These are phyloP conservation scores for Candida sp. DNA, from an alignment of 1,139 yeast genomes.

Conservation along the genomic window DNA sequence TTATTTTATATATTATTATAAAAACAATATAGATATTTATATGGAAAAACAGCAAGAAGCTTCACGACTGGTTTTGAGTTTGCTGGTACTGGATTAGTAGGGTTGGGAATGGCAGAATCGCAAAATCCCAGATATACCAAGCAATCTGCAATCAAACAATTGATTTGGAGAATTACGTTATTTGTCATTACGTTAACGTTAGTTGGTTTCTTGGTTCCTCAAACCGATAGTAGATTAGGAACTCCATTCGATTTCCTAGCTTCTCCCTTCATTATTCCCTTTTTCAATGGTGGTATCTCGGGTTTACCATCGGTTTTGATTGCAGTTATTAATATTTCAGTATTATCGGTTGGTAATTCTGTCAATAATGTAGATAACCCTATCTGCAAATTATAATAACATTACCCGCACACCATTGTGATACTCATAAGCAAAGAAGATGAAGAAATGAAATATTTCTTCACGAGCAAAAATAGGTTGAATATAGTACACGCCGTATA, in stretches of 20 bases:
- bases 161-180: slow-evolving; percentile 44
- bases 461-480: no score
- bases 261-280: slow-evolving; percentile 48
- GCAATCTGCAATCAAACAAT: slow-evolving; percentile 46
- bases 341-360: slow-evolving; percentile 44
- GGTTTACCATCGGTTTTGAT: slow-evolving; percentile 49
- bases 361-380: not conserved
- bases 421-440: no score
- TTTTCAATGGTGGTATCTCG: slow-evolving; percentile 36
- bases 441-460: no score
- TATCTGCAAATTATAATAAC: no score
- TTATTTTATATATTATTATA: no score
- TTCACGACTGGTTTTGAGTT: slow-evolving; percentile 47
- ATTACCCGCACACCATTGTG: no score
- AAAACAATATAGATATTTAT: no score
- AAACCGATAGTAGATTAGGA: slow-evolving; percentile 24
- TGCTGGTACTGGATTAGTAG: slow-evolving; percentile 47
- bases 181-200: slow-evolving; percentile 42
- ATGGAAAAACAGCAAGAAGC: no score
- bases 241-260: slow-evolving; percentile 42
- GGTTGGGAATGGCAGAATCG: slow-evolving; percentile 42
- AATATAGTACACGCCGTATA: no score
- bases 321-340: slow-evolving; percentile 44
- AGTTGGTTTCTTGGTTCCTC: slow-evolving; percentile 44
- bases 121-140: slow-evolving; percentile 38